These are phyloP conservation scores for Capsella bursapastoris DNA, from an alignment of 345 rosid genomes.

Conservation along the genomic window DNA sequence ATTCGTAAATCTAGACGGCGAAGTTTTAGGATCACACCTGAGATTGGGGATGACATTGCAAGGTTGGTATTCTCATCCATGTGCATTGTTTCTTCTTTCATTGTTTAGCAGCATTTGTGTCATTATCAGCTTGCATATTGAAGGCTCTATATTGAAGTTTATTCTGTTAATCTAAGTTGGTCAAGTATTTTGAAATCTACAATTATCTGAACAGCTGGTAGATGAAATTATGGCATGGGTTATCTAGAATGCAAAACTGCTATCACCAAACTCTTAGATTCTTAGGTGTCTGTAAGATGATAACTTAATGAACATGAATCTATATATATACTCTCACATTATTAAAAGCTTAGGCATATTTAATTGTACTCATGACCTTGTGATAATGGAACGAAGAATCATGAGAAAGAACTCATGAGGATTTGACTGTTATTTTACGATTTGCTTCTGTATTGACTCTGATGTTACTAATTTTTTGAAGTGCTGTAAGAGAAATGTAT, in stretches of 20 bases:
- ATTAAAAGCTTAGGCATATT: not conserved
- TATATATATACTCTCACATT: conserved; percentile 13
- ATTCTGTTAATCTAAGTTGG: conserved; percentile 12
- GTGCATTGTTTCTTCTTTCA: conserved; percentile 27
- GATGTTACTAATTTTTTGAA: conserved; percentile 49
- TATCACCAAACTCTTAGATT: conserved; percentile 8
- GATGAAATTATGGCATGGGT: conserved; percentile 19
- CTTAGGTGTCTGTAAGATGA: conserved; percentile 28
- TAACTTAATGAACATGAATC: conserved; percentile 17
- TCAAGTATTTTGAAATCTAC: conserved; percentile 6
- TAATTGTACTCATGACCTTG: conserved; percentile 6
- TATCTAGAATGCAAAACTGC: conserved; percentile 19
- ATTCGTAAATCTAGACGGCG: conserved; percentile 84
- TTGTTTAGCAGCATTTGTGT: conserved; percentile 25
- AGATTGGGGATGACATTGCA: conserved; percentile 98
- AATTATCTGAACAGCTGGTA: conserved; percentile 21
- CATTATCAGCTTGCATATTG: conserved; percentile 26
- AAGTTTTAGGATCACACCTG: conserved; percentile 94
- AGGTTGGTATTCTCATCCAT: conserved; percentile 59
- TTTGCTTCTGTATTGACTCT: conserved; percentile 35
- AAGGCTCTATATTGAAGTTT: conserved; percentile 20
- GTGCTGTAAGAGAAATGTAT: conserved; percentile 97
- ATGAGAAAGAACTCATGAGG: conserved; percentile 16
- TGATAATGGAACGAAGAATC: not conserved
- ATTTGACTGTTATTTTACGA: conserved; percentile 20